Percentiles rank a stretch among this genome's conserved stretches.
phyloP scores from a whole-genome alignment of 495 filamentous ascomycete species.

The Bryoglossum gracile region DNA sequence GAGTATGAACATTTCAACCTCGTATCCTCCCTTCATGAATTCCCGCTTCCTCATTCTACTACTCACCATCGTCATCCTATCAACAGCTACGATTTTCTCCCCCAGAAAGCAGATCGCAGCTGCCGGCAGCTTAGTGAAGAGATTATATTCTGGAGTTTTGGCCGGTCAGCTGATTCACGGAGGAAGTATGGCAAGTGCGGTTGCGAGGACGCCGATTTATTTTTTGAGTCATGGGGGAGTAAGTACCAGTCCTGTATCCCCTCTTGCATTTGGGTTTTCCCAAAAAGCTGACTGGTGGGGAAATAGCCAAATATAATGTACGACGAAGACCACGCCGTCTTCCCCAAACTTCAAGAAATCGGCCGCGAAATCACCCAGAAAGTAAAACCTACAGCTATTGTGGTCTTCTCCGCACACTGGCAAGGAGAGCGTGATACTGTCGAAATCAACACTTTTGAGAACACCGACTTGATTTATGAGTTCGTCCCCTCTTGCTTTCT shows the following conservation, averaged over 20 bases:
- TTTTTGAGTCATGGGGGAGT: conserved; percentile 75
- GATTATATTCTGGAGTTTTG: background rate
- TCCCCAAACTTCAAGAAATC: conserved; percentile 57
- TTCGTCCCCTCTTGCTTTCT: conserved; percentile 30
- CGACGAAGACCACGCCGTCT: conserved; percentile 64
- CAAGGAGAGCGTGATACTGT: conserved; percentile 52
- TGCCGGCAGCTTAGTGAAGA: background rate
- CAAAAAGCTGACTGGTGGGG: conserved; percentile 8
- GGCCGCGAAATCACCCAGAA: conserved; percentile 74
- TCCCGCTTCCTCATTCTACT: conserved; percentile 1
- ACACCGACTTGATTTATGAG: conserved; percentile 76
- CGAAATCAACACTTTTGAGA: conserved; percentile 64
- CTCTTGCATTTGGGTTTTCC: background rate
- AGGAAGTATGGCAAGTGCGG: too few species aligned
- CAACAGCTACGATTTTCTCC: conserved; percentile 8
- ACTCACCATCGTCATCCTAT: conserved; percentile 1
- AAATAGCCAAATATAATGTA: conserved; percentile 68
- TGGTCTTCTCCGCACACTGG: conserved; percentile 89
- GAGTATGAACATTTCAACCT: background rate
- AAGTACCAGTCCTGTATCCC: conserved; percentile 28
- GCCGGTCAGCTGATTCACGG: too few species aligned
- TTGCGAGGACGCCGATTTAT: conserved; percentile 54
- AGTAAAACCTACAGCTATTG: conserved; percentile 71
- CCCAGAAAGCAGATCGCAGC: conserved; percentile 8
- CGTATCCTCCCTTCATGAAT: conserved; percentile 1